A percentile compares a stretch with the other conserved stretches of the same genome.
Conservation (phyloP, 2,329 filamentous ascomycete species). For the Talaromyces atroroseus region DNA sequence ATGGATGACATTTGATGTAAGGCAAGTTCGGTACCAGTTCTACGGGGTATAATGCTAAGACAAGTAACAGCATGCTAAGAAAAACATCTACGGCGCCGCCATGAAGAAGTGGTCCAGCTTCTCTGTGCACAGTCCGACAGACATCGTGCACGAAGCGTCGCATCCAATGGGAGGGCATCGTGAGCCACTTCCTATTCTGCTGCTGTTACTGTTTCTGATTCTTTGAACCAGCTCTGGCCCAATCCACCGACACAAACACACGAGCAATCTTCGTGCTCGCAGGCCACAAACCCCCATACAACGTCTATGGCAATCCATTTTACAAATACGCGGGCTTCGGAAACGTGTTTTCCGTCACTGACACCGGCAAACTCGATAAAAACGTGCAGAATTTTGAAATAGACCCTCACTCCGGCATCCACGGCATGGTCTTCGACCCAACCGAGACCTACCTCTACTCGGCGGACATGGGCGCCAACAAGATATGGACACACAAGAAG, state of each 20-base stretch:
- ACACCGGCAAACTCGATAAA: conserved; percentile 35
- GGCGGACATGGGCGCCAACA: conserved; percentile 45
- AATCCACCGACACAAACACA: conserved; percentile 68
- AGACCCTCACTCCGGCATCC: conserved; percentile 40
- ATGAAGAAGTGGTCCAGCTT: conserved; percentile 94
- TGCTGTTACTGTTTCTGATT: conserved; percentile 5
- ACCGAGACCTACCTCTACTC: conserved; percentile 44
- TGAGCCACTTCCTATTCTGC: conserved; percentile 35
- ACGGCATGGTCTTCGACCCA: conserved; percentile 46
- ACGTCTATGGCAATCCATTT: conserved; percentile 85
- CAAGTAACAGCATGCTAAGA: conserved; percentile 62
- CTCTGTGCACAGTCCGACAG: conserved; percentile 65
- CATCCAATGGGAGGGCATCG: conserved; percentile 71
- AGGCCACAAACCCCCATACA: conserved; percentile 69
- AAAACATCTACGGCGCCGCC: conserved; percentile 79
- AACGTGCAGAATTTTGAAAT: conserved; percentile 46
- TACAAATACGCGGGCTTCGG: conserved; percentile 79
- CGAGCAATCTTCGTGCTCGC: conserved; percentile 85
- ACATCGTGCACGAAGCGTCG: conserved; percentile 69
- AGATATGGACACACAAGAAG: conserved; percentile 77
- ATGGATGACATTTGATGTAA: conserved; percentile 86
- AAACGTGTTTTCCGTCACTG: conserved; percentile 55
- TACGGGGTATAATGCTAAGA: not conserved
- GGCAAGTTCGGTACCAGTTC: conserved; percentile 22
- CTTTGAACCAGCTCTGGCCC: conserved; percentile 54